A percentile compares a stretch with the other conserved stretches of the same genome.
phyloP scores from a whole-genome alignment of 345 rosid species.

The Populus davidiana region DNA sequence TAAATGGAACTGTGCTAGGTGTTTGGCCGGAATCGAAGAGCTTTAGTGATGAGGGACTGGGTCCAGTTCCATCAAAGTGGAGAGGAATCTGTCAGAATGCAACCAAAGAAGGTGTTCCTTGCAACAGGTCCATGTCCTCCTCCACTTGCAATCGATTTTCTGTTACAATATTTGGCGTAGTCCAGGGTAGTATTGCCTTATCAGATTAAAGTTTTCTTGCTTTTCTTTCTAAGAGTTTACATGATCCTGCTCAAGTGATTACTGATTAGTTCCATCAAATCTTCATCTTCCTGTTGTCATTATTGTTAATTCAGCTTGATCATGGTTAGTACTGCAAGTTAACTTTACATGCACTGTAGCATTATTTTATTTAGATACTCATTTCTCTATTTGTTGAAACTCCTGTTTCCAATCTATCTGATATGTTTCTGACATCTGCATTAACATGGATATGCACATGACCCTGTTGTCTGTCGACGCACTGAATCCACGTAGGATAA shows the following conservation, averaged over 20 bases:
- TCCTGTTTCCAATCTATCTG: background rate
- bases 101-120: slow-evolving; percentile 26
- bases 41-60: slow-evolving; percentile 54
- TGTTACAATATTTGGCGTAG: background rate
- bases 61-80: slow-evolving; percentile 54
- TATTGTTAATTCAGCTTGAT: background rate
- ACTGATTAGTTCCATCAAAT: background rate
- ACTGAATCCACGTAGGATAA: background rate
- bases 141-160: background rate
- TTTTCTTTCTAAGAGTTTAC: background rate
- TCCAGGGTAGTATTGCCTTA: background rate
- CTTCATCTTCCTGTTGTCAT: background rate
- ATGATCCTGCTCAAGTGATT: background rate
- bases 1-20: slow-evolving; percentile 28
- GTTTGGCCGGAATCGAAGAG: slow-evolving; percentile 70
- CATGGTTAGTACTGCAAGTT: background rate
- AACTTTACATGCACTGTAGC: background rate
- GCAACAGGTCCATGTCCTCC: slow-evolving; percentile 46
- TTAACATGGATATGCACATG: background rate
- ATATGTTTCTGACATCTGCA: background rate
- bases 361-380: too few relatives aligned
- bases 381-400: background rate
- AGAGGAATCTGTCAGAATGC: slow-evolving; percentile 43
- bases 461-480: background rate
- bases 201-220: background rate